These are phyloP conservation scores for Candida railenensis DNA, from an alignment of 805 yeast species.

Conservation along the genomic window DNA sequence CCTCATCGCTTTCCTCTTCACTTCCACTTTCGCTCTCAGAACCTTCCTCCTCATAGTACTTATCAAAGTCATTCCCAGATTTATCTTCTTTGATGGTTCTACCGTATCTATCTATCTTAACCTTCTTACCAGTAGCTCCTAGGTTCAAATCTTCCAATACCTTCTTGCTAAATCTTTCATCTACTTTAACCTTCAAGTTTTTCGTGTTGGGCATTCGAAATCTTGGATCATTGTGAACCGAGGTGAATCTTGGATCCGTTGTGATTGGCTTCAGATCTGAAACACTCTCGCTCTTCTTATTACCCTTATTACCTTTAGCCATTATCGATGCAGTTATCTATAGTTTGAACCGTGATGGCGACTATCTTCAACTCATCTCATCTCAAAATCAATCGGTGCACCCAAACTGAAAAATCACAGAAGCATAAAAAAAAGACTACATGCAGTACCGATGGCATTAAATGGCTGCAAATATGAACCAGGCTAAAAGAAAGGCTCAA, in stretches of 20 bases:
- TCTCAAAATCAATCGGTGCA: background rate
- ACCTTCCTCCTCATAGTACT: conserved; percentile 54
- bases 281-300: conserved; percentile 5
- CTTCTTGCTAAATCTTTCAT: conserved; percentile 75
- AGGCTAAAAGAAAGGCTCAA: background rate
- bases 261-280: conserved; percentile 34
- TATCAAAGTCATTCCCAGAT: conserved; percentile 54
- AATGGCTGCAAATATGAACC: background rate
- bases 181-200: conserved; percentile 73
- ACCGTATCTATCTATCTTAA: conserved; percentile 85
- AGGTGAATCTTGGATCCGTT: conserved; percentile 72
- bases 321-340: background rate
- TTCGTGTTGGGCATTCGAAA: conserved; percentile 73
- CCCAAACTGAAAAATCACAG: background rate
- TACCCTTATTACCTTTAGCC: conserved; percentile 7
- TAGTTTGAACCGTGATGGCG: background rate
- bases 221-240: conserved; percentile 84
- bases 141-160: conserved; percentile 51
- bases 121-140: conserved; percentile 49
- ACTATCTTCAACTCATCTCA: background rate
- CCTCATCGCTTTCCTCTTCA: conserved; percentile 12
- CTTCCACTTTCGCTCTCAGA: conserved; percentile 25
- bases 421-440: background rate
- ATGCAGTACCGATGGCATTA: background rate
- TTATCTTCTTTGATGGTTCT: conserved; percentile 58